Conservation (phyloP, 2,329 filamentous ascomycete species). For the Sclerotinia borealis region DNA sequence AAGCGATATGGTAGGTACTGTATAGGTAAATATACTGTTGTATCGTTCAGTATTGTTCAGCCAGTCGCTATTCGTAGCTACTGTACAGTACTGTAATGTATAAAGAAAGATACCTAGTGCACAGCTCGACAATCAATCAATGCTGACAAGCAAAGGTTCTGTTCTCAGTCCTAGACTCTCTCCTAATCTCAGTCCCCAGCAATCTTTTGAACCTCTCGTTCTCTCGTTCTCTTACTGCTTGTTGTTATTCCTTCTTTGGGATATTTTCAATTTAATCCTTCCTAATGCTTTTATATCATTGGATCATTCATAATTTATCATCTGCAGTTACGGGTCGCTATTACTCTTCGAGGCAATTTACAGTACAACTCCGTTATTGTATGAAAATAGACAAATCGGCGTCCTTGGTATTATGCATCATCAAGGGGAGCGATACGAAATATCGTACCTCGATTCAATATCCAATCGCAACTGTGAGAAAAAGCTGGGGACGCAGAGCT, state of each 20-base stretch:
- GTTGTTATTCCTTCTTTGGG: neutral
- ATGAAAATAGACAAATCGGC: conserved; percentile 6
- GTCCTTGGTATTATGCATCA: conserved; percentile 11
- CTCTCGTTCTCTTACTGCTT: neutral
- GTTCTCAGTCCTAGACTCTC: neutral
- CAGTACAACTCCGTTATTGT: conserved; percentile 6
- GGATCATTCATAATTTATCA: neutral
- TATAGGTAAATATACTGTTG: neutral
- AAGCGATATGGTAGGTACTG: neutral
- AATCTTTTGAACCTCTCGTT: neutral
- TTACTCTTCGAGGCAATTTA: conserved; percentile 1
- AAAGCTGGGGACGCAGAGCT: conserved; percentile 5
- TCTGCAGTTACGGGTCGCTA: conserved; percentile 6
- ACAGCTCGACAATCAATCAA: conserved; percentile 2
- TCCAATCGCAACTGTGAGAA: conserved; percentile 3
- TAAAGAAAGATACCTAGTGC: neutral
- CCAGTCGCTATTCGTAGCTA: neutral
- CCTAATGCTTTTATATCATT: neutral
- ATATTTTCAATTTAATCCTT: conserved; percentile 1
- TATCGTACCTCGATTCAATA: neutral
- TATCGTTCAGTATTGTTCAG: neutral
- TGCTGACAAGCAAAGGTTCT: neutral
- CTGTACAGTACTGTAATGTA: neutral
- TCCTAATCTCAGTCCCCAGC: neutral
- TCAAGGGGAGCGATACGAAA: neutral